Base-by-base conservation (phyloP, 2,329 filamentous ascomycete genomes). In the Botrytis deweyae region DNA sequence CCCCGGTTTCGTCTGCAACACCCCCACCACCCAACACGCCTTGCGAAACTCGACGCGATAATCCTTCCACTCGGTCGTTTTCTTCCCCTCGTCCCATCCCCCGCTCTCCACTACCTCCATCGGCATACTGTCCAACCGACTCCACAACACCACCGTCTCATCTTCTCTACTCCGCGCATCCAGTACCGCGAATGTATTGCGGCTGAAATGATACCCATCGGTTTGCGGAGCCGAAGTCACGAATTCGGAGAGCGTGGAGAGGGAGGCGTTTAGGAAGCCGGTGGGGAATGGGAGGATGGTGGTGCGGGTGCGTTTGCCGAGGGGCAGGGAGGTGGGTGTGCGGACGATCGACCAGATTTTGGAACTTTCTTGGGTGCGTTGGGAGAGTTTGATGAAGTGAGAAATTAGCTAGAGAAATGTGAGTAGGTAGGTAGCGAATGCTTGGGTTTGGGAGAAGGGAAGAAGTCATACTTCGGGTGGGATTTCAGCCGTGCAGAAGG, bases 341-440 rank as follows among this genome's bases (percentile, higher is more conserved):
- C 64, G 64, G 2, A 67, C 64, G 44, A 67, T 12, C 5, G 29
- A 52, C 64, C 64, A 67, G 33, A 52, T 67, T 29, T 52, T 67
- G 10, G 64, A 52, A 40, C 64, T 67, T 29, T 67, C 33, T 22
- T 52, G 44, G 0, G 64, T 52, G 22, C 44, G 44, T 40, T 67
- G 44, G 0, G 64, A 67, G 8, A 29, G 22, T 4, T 25, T 46
- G 33, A 67, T 67, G 6, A 67, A 52, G 6, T 52, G 44, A 0
- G 64, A n/a, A 5, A 67, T 67, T 3, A 52, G 9, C 64, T 67
- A 20, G 25, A 25, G 2, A 18, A 1, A n/a, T 2, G 2, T 58
- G 2, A 36, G 46, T 52, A 52, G 6, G 25, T 14, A 52, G 22
- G n/a, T 12, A n/a, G 14, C 25, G 33, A 52, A 8, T 8, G 3